Percentiles rank a stretch among this genome's conserved stretches.
These are phyloP conservation scores for Sugiyamaella xylanicola DNA, from an alignment of 1,139 yeast species.

Conservation along the genomic window DNA sequence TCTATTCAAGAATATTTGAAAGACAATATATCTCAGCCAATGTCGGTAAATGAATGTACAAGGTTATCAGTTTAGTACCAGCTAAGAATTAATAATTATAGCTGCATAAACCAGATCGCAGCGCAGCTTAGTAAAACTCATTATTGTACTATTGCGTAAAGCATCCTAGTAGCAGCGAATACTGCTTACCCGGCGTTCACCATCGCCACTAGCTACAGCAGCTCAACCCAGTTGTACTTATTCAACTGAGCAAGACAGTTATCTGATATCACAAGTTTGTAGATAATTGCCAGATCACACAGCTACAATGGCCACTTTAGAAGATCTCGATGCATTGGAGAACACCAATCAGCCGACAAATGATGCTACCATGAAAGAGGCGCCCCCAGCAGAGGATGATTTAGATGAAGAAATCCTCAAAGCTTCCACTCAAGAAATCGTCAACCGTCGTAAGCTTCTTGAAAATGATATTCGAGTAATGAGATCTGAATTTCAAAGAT, in stretches of 20 bases:
- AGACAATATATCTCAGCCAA: too few relatives aligned
- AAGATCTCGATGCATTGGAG: constrained; percentile 42
- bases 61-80: too few relatives aligned
- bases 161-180: not conserved
- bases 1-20: too few relatives aligned
- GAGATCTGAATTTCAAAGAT: constrained; percentile 87
- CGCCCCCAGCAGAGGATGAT: constrained; percentile 50
- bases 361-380: constrained; percentile 37
- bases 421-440: constrained; percentile 79
- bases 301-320: constrained; percentile 41
- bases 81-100: too few relatives aligned
- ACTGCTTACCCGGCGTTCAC: not conserved
- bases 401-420: constrained; percentile 80
- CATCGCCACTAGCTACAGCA: not conserved
- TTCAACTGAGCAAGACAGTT: not conserved
- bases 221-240: not conserved
- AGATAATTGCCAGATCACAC: not conserved
- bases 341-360: constrained; percentile 23
- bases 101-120: too few relatives aligned
- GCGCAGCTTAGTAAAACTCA: not conserved
- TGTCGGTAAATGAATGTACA: too few relatives aligned
- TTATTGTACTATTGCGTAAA: too few relatives aligned
- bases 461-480: constrained; percentile 96
- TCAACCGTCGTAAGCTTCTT: constrained; percentile 80
- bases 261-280: not conserved